Evolutionary conservation across 345 rosid genomes (phyloP).

Genomic region (Rhodamnia rubescens): DNA sequence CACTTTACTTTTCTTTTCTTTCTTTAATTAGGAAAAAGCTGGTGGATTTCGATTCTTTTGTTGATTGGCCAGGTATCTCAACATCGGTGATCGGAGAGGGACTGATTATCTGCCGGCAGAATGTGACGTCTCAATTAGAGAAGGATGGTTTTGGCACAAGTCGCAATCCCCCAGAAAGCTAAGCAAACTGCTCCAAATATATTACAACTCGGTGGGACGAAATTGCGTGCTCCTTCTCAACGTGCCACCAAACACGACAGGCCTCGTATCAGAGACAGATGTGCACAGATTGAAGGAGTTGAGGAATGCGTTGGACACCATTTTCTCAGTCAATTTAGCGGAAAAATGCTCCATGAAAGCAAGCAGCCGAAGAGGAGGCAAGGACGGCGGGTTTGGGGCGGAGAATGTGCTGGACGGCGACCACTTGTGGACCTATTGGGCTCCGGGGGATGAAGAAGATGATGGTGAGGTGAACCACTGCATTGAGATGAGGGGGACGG

Average conservation of each 20-base stretch:
- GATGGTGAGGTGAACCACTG: constrained; percentile 11
- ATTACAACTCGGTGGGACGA: constrained; percentile 59
- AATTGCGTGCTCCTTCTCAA: constrained; percentile 52
- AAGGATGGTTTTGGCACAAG: constrained; percentile 71
- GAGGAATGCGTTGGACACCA: constrained; percentile 26
- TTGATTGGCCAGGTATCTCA: constrained; percentile 34
- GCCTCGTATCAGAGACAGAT: constrained; percentile 45
- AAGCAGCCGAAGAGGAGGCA: constrained; percentile 52
- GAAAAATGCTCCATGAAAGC: constrained; percentile 19
- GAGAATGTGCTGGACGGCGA: constrained; percentile 47
- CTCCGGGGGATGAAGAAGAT: constrained; percentile 16
- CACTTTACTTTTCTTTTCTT: not conserved
- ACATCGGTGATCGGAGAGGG: constrained; percentile 46
- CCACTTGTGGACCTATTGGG: constrained; percentile 67
- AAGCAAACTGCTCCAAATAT: constrained; percentile 39
- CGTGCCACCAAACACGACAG: constrained; percentile 60
- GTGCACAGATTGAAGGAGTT: constrained; percentile 32
- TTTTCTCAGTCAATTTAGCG: constrained; percentile 42
- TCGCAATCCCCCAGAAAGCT: constrained; percentile 41
- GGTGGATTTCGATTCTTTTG: not conserved
- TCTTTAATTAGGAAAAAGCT: not conserved
- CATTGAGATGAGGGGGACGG: constrained; percentile 26
- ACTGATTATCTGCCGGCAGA: constrained; percentile 60
- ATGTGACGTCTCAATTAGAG: constrained; percentile 56
- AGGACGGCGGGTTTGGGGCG: constrained; percentile 38